Evolutionary conservation across 2,329 filamentous ascomycete species (phyloP), one percentile per base, ranked within the genome.

Genomic region (Curvularia verruculosa): DNA sequence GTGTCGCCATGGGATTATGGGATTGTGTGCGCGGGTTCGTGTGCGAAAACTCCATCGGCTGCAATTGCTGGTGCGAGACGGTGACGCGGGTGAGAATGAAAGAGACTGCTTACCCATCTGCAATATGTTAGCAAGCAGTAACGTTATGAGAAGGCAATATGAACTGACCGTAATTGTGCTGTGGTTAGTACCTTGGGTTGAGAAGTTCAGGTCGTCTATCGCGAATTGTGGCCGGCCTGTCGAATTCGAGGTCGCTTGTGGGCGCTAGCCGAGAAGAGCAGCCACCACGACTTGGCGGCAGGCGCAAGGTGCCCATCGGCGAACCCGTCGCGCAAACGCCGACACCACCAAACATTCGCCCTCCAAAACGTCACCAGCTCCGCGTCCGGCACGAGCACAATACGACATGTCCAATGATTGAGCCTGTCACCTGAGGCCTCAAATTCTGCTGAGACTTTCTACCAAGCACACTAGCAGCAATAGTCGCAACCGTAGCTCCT

Each of bases 81-180:
- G 43, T 57, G 51, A 55, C 46, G 41, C 45, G 68, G 67, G 68
- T 64, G 56, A 62, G 59, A 57, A 57, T 59, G 13, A 43, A 43
- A 43, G 23, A 43, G 21, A 60, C 54, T 75, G 83, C 85, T 85
- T 83, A 87, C 85, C 85, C 85, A 87, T 87, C 85, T 87, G 73
- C 63, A 69, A 54, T 70, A 58, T 75, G 76, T 77, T 64, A 75
- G 70, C 56, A 65, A 49, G 54, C 21, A 23, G 37, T 29, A 52
- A 37, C 31, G 18, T 19, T 34, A n/a, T 9, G n/a, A 45, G 10
- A 13, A 19, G 67, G 31, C 47, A 37, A 52, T 49, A 18, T 31
- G 54, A 49, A 68, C 79, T 80, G 76, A 85, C 83, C 81, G 81
- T 85, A 79, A 79, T 77, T 79, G 79, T 78, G 81, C 79, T 79